Base-by-base conservation (phyloP, 2,329 filamentous ascomycete species). In the Xylaria sp. region DNA sequence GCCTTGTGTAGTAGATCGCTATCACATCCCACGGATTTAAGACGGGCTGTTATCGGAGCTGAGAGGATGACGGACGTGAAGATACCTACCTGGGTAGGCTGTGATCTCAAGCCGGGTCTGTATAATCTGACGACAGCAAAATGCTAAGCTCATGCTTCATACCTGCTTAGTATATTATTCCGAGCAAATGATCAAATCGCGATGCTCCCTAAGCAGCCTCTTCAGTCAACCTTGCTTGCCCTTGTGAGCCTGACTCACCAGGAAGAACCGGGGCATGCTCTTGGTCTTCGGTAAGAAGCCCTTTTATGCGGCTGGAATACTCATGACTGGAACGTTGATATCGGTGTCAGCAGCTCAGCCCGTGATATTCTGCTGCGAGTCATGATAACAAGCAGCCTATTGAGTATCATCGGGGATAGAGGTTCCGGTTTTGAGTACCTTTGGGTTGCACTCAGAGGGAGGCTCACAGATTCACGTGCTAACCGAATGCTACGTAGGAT, bases 81-180 rank as follows among this genome's bases (percentile, higher is more conserved):
- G 44, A 3, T 12, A 10, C 28, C 28, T 28, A 28, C 28, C 28
- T 28, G 28, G 28, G 7, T 37, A 37, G 34, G 34, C n/a, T 41
- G 51, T 15, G 34, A 51, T 57, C 13, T 15, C 15, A 39, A 7
- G 8, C 52, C 18, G 9, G 34, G 1, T 23, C 7, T 25, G 6
- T 2, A 28, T 9, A 41, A 20, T 52, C 59, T 52, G 48, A 62
- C 60, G 4, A 37, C 3, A 50, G 15, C 20, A 63, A 65, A 56
- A 25, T 9, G 15, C 44, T 20, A 7, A 51, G 46, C 0, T 39
- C 18, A 15, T 34, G 28, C 20, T 44, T 48, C n/a, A 12, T 25
- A 3, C 25, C 48, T 31, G 41, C 20, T 7, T 20, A 48, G 63
- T 55, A 31, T 54, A 18, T 54, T 60, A 48, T 23, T 31, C 58